Evolutionary conservation across 2,329 filamentous ascomycete genomes (phyloP), one percentile per base, ranked within the genome.

Genomic region (Trichoderma sp.): DNA sequence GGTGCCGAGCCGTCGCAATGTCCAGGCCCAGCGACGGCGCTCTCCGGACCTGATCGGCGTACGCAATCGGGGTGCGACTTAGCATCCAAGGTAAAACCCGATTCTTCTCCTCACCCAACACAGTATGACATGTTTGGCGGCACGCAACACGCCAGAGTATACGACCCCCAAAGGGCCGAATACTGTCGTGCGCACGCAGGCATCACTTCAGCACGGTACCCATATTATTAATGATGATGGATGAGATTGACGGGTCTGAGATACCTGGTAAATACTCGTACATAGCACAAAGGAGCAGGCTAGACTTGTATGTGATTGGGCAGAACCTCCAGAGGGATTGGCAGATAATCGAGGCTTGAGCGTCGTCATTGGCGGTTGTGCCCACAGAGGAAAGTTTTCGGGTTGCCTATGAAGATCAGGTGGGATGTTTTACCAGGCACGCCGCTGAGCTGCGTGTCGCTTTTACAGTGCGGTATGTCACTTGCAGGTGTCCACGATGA

Each of bases 131-230:
- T 34, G 7, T 10, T 34, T 7, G 7, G 30, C 30, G 7, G 10
- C 30, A 34, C 30, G 30, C 30, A 34, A 34, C 30, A 34, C 12
- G 34, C 34, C 34, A 14, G 12, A 39, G 41, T 52, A 39, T 63
- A 54, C 50, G 41, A 50, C 21, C 26, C 26, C 26, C 50, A 63
- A 63, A 63, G 60, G 60, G 55, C 60, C 60, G 60, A 63, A 54
- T 63, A 55, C 34, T 14, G 34, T 55, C 39, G 50, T 41, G 39
- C 58, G 58, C 47, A 61, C 47, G 47, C 28, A 61, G 34, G 34
- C 34, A 14, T 61, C 47, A 43, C 48, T 34, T 39, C 34, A 39
- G 34, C 34, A 39, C 47, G 21, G 59, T 62, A 47, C 41, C 60
- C 50, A 63, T 63, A 54, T 55, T 14, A 39, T 1, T 14, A 39